These are phyloP conservation scores for Cercospora canescens DNA, from an alignment of 2,329 filamentous ascomycete genomes.

Conservation along the genomic window DNA sequence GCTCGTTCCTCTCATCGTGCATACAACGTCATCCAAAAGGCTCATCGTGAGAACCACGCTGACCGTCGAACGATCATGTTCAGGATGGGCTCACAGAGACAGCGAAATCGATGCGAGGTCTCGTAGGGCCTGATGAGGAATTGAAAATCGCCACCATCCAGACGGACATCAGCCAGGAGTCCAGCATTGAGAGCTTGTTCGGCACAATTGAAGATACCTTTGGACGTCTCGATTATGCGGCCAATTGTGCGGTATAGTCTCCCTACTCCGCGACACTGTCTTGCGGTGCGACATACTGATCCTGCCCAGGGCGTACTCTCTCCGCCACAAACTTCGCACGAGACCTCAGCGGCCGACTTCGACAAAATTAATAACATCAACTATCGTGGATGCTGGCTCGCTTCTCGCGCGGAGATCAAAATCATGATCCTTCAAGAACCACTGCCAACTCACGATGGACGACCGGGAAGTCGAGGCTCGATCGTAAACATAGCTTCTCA, in stretches of 20 bases:
- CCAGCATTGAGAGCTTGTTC: conserved; percentile 39
- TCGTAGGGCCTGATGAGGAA: conserved; percentile 19
- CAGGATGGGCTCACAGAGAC: conserved; percentile 38
- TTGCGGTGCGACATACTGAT: not conserved
- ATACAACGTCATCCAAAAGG: not conserved
- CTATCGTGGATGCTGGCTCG: conserved; percentile 49
- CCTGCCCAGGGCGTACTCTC: conserved; percentile 39
- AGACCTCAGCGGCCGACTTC: conserved; percentile 41
- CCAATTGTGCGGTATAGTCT: conserved; percentile 43
- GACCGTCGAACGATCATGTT: not conserved
- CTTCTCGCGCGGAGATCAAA: conserved; percentile 44
- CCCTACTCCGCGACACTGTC: not conserved
- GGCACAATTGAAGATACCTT: conserved; percentile 37
- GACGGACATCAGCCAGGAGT: conserved; percentile 41
- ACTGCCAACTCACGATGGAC: conserved; percentile 45
- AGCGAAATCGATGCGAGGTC: conserved; percentile 30
- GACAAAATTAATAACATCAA: conserved; percentile 47
- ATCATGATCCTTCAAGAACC: conserved; percentile 49
- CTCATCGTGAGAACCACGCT: not conserved
- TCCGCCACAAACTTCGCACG: conserved; percentile 39
- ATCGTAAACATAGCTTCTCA: conserved; percentile 50
- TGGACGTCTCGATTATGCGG: conserved; percentile 49
- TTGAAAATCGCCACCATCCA: conserved; percentile 30
- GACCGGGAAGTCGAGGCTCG: conserved; percentile 42
- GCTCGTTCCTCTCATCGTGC: not conserved